These are phyloP conservation scores for Alternaria burnsii DNA, from an alignment of 2,329 filamentous ascomycete species.

Conservation along the genomic window DNA sequence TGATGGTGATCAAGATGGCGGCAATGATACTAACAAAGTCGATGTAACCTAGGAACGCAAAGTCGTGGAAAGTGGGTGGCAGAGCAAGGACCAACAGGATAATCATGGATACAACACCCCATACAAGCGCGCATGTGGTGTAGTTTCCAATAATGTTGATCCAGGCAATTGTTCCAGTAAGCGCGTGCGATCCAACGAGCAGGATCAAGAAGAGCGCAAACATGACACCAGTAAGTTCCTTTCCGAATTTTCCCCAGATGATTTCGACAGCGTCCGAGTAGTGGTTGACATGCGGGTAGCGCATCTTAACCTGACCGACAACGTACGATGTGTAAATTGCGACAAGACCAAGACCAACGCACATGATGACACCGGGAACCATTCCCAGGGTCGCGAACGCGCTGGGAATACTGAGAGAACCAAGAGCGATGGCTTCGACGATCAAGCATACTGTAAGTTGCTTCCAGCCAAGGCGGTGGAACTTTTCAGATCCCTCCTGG, in stretches of 20 bases:
- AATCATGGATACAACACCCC: conserved; percentile 67
- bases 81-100: conserved; percentile 68
- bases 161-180: conserved; percentile 73
- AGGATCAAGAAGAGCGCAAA: conserved; percentile 57
- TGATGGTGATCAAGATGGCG: conserved; percentile 74
- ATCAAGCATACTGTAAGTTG: conserved; percentile 60
- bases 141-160: conserved; percentile 70
- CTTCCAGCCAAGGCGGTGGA: conserved; percentile 60
- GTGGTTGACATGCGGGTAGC: conserved; percentile 68
- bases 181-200: conserved; percentile 74
- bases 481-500: conserved; percentile 51
- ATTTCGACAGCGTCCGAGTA: conserved; percentile 75
- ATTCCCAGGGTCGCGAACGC: conserved; percentile 58
- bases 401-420: conserved; percentile 56
- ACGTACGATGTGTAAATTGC: conserved; percentile 70
- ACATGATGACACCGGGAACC: conserved; percentile 56
- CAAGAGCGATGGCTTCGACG: conserved; percentile 61
- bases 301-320: conserved; percentile 67
- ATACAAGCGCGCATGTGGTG: conserved; percentile 70
- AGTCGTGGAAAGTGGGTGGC: conserved; percentile 70
- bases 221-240: conserved; percentile 67
- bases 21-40: conserved; percentile 71
- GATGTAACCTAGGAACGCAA: conserved; percentile 64
- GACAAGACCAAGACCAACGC: conserved; percentile 62
- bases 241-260: conserved; percentile 63